These are phyloP conservation scores for Phanerochaete sordida DNA, from an alignment of 768 basidiomycete genomes.

Conservation along the genomic window DNA sequence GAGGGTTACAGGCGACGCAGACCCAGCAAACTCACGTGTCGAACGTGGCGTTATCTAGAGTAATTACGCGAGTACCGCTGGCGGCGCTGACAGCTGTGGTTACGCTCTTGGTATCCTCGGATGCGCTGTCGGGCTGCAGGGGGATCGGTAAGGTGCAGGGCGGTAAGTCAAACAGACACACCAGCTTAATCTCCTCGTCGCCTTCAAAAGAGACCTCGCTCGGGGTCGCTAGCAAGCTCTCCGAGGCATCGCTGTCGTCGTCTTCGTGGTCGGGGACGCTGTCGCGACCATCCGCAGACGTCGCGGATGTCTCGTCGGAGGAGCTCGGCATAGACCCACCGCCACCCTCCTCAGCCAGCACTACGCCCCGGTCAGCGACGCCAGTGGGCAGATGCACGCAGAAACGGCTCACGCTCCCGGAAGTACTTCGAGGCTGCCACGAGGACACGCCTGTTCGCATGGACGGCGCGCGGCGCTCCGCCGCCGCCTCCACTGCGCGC, in stretches of 20 bases:
- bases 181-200: neutral
- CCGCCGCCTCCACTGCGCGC: neutral
- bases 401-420: neutral
- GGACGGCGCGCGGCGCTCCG: neutral
- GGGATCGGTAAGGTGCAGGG: too few species aligned
- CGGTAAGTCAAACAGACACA: too few species aligned
- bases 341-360: neutral
- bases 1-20: neutral
- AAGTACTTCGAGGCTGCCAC: neutral
- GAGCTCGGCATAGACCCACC: too few species aligned
- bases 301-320: too few species aligned
- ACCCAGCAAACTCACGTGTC: neutral
- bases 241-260: neutral
- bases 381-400: neutral
- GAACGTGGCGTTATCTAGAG: too few species aligned
- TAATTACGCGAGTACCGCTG: too few species aligned
- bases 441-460: neutral
- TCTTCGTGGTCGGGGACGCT: too few species aligned
- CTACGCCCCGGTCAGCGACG: neutral
- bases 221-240: neutral
- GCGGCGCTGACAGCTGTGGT: too few species aligned
- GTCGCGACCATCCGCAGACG: too few species aligned
- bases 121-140: too few species aligned
- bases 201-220: conserved; percentile 2
- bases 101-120: too few species aligned